Evolutionary conservation across 2,329 filamentous ascomycete species (phyloP), one percentile per base, ranked within the genome.

Genomic region (Aschersonia sp.): DNA sequence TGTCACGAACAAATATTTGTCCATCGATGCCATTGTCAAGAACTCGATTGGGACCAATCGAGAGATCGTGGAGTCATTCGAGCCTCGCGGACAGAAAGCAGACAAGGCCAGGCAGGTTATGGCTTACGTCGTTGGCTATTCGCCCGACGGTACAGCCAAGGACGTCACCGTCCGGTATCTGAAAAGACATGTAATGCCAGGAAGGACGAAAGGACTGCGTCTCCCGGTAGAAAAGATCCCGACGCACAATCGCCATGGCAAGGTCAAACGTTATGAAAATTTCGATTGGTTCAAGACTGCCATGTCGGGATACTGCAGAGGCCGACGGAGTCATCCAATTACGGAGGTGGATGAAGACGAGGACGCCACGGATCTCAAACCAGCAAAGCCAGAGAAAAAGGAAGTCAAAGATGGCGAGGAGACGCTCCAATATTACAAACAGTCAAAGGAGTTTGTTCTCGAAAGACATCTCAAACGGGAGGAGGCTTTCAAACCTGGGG

Each of bases 151-250:
- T 2, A 89, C 87, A 0, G 89, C 87, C 10, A 97, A 97, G 61
- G 92, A 98, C 60, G 84, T 98, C 12, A 98, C 92, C 0, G 81
- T 92, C 9, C 78, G 92, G 31, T 98, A 98, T 61, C 68, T 98
- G 6, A 89, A 83, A 57, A 79, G 83, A 29, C 84, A 84, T 49
- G 74, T 83, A 47, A 81, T 88, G 60, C 92, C 92, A 1, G 90
- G 92, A 4, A 84, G 88, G 54, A 94, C 90, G 0, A 97, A 95
- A 59, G 87, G 89, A 4, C 76, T 82, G 52, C 78, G 92, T 6
- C 76, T 95, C 59, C 78, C 83, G 0, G 61, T 81, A 2, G 87
- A 94, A 55, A 95, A 90, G 58, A 71, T 94, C 1, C 82, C 88
- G 0, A 68, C 95, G 6, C 82, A 89, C 60, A 83, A 87, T 57